These are phyloP conservation scores for Cucurbita maxima DNA, from an alignment of 306 rosid species.

Conservation along the genomic window DNA sequence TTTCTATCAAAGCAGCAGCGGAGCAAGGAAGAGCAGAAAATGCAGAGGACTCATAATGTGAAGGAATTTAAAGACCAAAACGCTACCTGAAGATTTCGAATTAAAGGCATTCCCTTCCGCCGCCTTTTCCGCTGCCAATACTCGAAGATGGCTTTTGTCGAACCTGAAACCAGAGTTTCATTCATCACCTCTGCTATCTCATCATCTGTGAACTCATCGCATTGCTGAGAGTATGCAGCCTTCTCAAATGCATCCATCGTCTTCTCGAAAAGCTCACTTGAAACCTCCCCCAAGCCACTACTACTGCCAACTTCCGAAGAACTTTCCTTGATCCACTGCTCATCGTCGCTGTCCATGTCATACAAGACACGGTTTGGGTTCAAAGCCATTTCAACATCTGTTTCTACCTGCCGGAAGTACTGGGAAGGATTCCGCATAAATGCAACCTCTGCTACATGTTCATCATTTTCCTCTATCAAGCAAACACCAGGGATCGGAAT, in stretches of 20 bases:
- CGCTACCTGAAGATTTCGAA: conserved; percentile 85
- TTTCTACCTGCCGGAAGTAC: conserved; percentile 59
- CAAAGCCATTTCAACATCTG: conserved; percentile 90
- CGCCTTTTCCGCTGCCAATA: conserved; percentile 68
- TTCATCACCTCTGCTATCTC: conserved; percentile 64
- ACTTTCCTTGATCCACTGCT: conserved; percentile 46
- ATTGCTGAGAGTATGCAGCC: conserved; percentile 54
- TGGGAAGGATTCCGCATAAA: conserved; percentile 48
- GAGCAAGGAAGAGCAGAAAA: neutral
- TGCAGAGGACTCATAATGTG: neutral
- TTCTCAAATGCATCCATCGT: conserved; percentile 77
- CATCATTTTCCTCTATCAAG: conserved; percentile 56
- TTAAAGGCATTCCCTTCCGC: conserved; percentile 70
- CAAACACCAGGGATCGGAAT: conserved; percentile 96
- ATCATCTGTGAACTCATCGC: conserved; percentile 43
- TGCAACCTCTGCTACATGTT: conserved; percentile 32
- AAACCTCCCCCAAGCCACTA: conserved; percentile 21
- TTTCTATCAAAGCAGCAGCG: neutral
- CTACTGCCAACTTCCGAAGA: conserved; percentile 27
- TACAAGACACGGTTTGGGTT: conserved; percentile 53
- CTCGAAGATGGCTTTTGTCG: conserved; percentile 40
- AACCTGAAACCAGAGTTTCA: conserved; percentile 30
- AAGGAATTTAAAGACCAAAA: neutral
- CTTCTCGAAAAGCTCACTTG: conserved; percentile 59
- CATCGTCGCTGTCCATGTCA: conserved; percentile 98